These are phyloP conservation scores for Mycena sanguinolenta DNA, from an alignment of 768 basidiomycete genomes.

Conservation along the genomic window DNA sequence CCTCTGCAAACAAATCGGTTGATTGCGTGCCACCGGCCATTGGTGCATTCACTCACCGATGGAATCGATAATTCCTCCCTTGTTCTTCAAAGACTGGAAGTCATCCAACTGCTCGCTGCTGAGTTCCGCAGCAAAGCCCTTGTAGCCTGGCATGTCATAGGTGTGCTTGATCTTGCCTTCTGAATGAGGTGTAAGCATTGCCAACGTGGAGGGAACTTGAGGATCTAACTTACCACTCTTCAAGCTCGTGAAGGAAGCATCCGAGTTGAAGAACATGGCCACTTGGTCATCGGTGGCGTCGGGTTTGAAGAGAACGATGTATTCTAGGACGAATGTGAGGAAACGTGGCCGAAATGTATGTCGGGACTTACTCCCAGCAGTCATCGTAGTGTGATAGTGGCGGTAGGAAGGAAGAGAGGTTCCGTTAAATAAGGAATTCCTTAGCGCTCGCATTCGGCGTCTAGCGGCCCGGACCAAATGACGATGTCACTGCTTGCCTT, in stretches of 20 bases:
- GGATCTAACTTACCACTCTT: conserved; percentile 56
- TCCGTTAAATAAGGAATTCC: too few relatives aligned
- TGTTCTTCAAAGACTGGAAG: conserved; percentile 43
- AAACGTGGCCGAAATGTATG: not conserved
- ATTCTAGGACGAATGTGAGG: conserved; percentile 49
- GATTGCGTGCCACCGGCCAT: not conserved
- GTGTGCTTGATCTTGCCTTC: conserved; percentile 60
- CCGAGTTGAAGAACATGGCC: too few relatives aligned
- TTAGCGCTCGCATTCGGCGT: too few relatives aligned
- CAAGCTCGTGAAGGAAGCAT: conserved; percentile 47
- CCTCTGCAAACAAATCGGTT: conserved; percentile 45
- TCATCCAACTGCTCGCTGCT: conserved; percentile 45
- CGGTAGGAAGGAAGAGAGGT: too few relatives aligned
- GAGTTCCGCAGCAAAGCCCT: conserved; percentile 62
- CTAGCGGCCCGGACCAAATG: not conserved
- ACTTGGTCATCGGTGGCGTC: too few relatives aligned
- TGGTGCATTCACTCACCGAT: conserved; percentile 37
- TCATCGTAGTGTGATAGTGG: conserved; percentile 33
- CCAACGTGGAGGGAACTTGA: not conserved
- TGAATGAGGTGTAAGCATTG: conserved; percentile 24
- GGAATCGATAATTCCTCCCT: conserved; percentile 35
- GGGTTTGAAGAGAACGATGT: conserved; percentile 68
- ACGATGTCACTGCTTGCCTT: not conserved
- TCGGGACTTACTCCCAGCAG: conserved; percentile 26
- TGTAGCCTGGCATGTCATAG: conserved; percentile 49